phyloP scores from a whole-genome alignment of 2,329 filamentous ascomycete species.

The Ceratocystis alfenasii region DNA sequence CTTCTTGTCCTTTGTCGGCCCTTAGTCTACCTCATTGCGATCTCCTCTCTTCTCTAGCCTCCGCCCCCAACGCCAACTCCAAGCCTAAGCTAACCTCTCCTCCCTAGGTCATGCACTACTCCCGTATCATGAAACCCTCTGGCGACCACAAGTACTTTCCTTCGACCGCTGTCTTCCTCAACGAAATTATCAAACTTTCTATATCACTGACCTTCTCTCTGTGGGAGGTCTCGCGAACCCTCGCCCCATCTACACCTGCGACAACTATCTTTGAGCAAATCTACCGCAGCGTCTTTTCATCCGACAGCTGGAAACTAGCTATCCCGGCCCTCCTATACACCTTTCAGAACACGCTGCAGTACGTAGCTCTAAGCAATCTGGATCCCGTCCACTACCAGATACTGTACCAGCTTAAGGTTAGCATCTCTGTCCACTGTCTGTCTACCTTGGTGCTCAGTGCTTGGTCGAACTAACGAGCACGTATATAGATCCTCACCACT shows the following conservation, averaged over 20 bases:
- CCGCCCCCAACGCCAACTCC: not conserved
- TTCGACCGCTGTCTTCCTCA: constrained; percentile 86
- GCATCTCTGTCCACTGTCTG: constrained; percentile 17
- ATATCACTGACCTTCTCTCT: constrained; percentile 78
- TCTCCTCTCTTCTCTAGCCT: not conserved
- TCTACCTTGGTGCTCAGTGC: not conserved
- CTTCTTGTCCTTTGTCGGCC: not conserved
- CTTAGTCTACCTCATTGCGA: not conserved
- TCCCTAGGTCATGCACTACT: constrained; percentile 78
- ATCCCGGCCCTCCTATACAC: constrained; percentile 84
- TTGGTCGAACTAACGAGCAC: not conserved
- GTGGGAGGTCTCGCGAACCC: constrained; percentile 68
- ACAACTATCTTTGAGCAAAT: constrained; percentile 72
- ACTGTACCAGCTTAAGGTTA: constrained; percentile 79
- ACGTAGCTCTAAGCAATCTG: constrained; percentile 79
- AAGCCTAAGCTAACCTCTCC: constrained; percentile 15
- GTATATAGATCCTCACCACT: constrained; percentile 60
- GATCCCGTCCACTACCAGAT: constrained; percentile 90
- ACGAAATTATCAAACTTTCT: constrained; percentile 80
- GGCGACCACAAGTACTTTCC: constrained; percentile 82
- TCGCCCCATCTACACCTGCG: constrained; percentile 67
- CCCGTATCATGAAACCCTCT: constrained; percentile 75
- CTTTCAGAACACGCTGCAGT: constrained; percentile 85
- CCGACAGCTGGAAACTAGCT: constrained; percentile 89
- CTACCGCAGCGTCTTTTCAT: constrained; percentile 67